phyloP scores from a whole-genome alignment of 1,139 yeast genomes.

The Nakaseomyces kungkrabaensis region DNA sequence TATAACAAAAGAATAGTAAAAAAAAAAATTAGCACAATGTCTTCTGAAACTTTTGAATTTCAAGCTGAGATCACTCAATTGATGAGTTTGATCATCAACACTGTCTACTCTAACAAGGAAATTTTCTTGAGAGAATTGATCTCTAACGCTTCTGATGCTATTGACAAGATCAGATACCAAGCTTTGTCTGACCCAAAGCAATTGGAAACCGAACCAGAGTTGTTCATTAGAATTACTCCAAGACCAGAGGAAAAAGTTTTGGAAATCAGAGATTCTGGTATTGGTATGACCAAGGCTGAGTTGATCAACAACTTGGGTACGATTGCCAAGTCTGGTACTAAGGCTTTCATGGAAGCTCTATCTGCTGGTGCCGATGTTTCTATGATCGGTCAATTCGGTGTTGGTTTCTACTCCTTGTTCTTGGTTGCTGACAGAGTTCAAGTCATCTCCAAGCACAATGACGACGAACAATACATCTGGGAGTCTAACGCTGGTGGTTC shows the following conservation, averaged over 20 bases:
- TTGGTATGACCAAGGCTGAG: constrained; percentile 99
- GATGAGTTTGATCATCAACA: constrained; percentile 99
- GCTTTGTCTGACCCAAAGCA: constrained; percentile 86
- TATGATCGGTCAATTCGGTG: constrained; percentile 99
- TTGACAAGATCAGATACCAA: constrained; percentile 95
- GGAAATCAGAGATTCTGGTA: constrained; percentile 99
- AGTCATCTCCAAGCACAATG: constrained; percentile 97
- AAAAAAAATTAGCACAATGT: constrained; percentile 33
- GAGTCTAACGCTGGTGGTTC: constrained; percentile 99
- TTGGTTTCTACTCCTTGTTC: constrained; percentile 99
- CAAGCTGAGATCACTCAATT: constrained; percentile 99
- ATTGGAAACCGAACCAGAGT: constrained; percentile 91
- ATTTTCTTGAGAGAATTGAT: constrained; percentile 98
- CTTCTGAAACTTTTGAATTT: constrained; percentile 84
- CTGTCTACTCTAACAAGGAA: constrained; percentile 98
- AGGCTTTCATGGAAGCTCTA: constrained; percentile 98
- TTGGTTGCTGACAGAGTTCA: constrained; percentile 98
- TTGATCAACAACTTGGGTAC: constrained; percentile 99
- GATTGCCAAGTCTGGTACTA: constrained; percentile 99
- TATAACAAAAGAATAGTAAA: constrained; percentile 1
- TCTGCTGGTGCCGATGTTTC: constrained; percentile 99
- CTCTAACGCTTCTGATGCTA: constrained; percentile 95
- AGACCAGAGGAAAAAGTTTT: constrained; percentile 86
- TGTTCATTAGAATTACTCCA: constrained; percentile 96
- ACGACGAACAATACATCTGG: constrained; percentile 99